These are phyloP conservation scores for Aspergillus egyptiacus DNA, from an alignment of 495 filamentous ascomycete species.

Conservation along the genomic window DNA sequence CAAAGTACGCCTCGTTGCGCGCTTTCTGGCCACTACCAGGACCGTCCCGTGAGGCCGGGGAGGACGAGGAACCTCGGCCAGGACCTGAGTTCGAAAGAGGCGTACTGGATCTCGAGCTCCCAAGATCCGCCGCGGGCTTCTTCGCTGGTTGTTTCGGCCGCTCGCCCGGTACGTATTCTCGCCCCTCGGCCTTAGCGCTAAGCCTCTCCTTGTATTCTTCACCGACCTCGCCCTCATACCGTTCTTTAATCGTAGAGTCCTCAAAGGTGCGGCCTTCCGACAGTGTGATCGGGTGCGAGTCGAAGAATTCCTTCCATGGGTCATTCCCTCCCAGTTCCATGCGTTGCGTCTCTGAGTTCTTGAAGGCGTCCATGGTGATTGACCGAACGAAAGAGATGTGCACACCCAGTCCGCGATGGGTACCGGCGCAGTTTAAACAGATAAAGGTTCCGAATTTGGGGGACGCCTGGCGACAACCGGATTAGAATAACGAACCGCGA, in stretches of 20 bases:
- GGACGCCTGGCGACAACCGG: conserved; percentile 43
- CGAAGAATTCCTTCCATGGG: conserved; percentile 78
- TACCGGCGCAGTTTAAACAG: conserved; percentile 91
- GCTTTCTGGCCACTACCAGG: conserved; percentile 44
- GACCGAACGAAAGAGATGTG: conserved; percentile 97
- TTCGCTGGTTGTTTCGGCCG: conserved; percentile 33
- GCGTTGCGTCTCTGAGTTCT: conserved; percentile 73
- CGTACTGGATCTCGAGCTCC: conserved; percentile 29
- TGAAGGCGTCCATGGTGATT: conserved; percentile 98
- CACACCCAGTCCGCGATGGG: conserved; percentile 89
- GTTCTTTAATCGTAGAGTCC: conserved; percentile 67
- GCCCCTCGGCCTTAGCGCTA: conserved; percentile 74
- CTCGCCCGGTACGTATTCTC: conserved; percentile 68
- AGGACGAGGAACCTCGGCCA: conserved; percentile 31
- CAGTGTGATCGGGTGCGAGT: conserved; percentile 60
- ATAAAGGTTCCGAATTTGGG: conserved; percentile 87
- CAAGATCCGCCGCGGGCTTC: conserved; percentile 19
- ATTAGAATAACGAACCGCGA: background rate
- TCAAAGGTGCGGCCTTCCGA: conserved; percentile 59
- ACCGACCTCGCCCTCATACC: conserved; percentile 79
- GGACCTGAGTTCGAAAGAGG: conserved; percentile 18
- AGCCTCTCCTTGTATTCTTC: conserved; percentile 96
- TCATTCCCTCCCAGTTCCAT: conserved; percentile 86
- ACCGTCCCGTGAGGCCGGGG: conserved; percentile 10
- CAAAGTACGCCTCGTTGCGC: conserved; percentile 85